Conservation (phyloP, 2,329 filamentous ascomycete genomes). For the Aspergillus intermedius region DNA sequence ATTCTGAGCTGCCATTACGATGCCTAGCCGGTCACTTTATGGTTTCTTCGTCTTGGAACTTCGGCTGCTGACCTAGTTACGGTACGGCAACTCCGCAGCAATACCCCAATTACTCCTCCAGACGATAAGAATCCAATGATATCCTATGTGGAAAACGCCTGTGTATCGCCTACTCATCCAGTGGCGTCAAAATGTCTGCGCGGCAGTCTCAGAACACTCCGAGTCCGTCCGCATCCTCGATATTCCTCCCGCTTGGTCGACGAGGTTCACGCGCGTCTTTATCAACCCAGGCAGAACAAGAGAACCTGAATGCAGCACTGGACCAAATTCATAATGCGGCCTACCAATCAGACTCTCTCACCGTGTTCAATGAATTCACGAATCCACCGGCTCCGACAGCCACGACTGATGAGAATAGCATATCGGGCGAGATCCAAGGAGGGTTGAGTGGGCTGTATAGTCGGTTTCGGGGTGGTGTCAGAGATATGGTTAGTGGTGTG, state of each 20-base stretch:
- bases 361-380: conserved; percentile 90
- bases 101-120: conserved; percentile 9
- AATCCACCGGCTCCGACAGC: conserved; percentile 55
- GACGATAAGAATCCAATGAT: conserved; percentile 1
- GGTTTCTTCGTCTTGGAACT: conserved; percentile 9
- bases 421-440: conserved; percentile 71
- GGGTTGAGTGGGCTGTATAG: conserved; percentile 85
- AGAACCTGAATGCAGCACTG: conserved; percentile 68
- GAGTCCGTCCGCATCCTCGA: conserved; percentile 41
- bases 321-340: conserved; percentile 84
- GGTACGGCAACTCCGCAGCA: conserved; percentile 11
- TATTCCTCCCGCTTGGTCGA: conserved; percentile 39
- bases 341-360: conserved; percentile 76
- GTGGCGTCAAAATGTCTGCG: conserved; percentile 25
- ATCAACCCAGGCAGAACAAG: conserved; percentile 57
- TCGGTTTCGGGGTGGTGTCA: conserved; percentile 65
- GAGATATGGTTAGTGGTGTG: conserved; percentile 42
- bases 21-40: conserved; percentile 10
- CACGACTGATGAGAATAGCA: conserved; percentile 60
- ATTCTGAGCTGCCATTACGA: conserved; percentile 2
- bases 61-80: conserved; percentile 6
- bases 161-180: background rate
- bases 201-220: conserved; percentile 31
- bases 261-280: conserved; percentile 47
- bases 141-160: background rate